Conservation (phyloP, 148 eudicot genomes). For the Fallopia convolvulus region DNA sequence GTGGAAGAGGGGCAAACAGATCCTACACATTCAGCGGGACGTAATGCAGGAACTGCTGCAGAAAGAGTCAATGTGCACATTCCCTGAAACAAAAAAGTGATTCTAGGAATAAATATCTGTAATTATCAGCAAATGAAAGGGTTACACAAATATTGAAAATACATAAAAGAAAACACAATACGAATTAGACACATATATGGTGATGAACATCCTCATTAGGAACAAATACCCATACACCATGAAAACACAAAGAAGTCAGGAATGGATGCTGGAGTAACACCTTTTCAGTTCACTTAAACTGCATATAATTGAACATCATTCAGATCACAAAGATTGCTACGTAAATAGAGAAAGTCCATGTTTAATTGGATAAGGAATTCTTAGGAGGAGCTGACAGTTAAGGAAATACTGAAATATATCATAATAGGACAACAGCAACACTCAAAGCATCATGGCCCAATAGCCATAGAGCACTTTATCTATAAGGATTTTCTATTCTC, state of each 20-base stretch:
- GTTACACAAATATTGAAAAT: neutral
- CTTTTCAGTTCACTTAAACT: neutral
- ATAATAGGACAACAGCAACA: neutral
- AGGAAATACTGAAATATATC: neutral
- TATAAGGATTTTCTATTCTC: neutral
- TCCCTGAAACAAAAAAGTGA: constrained; percentile 12
- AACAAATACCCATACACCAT: neutral
- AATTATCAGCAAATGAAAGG: neutral
- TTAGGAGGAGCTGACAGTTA: neutral
- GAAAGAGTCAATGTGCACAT: constrained; percentile 35
- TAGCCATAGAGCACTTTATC: neutral
- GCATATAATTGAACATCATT: neutral
- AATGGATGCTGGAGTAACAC: neutral
- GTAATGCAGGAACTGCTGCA: constrained; percentile 13
- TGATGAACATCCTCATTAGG: neutral
- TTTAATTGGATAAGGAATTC: neutral
- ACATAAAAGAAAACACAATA: neutral
- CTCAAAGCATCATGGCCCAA: neutral
- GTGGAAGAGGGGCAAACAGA: constrained; percentile 33
- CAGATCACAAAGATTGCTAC: neutral
- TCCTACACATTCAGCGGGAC: constrained; percentile 7
- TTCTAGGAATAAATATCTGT: neutral
- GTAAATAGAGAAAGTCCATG: neutral
- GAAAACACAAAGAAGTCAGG: neutral
- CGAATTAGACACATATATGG: neutral